Conservation (phyloP, 2,329 filamentous ascomycete species). For the Aspergillus thermomutatus region DNA sequence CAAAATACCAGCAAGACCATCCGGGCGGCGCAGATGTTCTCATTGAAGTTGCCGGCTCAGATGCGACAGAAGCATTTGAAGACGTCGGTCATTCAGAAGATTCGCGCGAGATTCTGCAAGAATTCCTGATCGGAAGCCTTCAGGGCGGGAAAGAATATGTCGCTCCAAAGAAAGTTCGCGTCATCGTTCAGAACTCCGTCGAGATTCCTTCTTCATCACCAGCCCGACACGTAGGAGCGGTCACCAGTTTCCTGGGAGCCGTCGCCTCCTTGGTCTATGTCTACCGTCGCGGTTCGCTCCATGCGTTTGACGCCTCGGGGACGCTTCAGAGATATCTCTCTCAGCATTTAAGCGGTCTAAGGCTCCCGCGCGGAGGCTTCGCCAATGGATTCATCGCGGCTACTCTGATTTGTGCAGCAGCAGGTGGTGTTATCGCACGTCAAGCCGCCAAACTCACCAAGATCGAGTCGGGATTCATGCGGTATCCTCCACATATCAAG, state of each 20-base stretch:
- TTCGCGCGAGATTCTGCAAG: slow-evolving; percentile 38
- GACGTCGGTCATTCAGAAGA: slow-evolving; percentile 45
- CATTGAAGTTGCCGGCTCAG: slow-evolving; percentile 38
- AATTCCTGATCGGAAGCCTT: slow-evolving; percentile 19
- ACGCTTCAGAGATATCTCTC: no score
- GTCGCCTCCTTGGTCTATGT: slow-evolving; percentile 37
- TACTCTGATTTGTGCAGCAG: slow-evolving; percentile 7
- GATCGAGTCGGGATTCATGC: slow-evolving; percentile 22
- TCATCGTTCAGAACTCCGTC: slow-evolving; percentile 11
- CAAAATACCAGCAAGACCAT: slow-evolving; percentile 57
- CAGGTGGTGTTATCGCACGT: slow-evolving; percentile 9
- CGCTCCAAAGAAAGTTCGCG: slow-evolving; percentile 9
- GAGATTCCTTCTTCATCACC: slow-evolving; percentile 8
- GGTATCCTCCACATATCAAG: slow-evolving; percentile 35
- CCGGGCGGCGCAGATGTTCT: slow-evolving; percentile 45
- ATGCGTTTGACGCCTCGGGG: no score
- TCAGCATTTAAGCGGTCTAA: neutral
- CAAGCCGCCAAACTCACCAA: slow-evolving; percentile 16
- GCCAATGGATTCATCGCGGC: slow-evolving; percentile 19
- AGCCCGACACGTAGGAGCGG: slow-evolving; percentile 29
- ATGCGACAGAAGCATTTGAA: slow-evolving; percentile 41
- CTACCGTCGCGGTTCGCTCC: slow-evolving; percentile 2
- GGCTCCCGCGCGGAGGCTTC: slow-evolving; percentile 10
- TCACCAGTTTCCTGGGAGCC: slow-evolving; percentile 9
- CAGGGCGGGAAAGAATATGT: slow-evolving; percentile 22